Base-by-base conservation (phyloP, 768 basidiomycete species). In the Lactarius akahatsu region DNA sequence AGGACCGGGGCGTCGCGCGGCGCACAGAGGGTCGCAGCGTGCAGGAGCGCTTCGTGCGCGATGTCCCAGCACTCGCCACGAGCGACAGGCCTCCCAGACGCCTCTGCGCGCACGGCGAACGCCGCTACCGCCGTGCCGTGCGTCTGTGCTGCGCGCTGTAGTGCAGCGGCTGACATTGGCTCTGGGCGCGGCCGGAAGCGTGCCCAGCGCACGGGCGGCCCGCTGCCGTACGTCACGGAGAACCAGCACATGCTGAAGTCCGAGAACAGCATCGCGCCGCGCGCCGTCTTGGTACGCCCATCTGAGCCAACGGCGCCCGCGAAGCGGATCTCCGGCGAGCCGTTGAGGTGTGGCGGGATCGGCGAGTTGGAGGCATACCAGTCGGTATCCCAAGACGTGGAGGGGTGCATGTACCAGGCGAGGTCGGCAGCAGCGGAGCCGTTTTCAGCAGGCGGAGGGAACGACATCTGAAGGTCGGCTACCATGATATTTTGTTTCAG, bases 1-100 rank as follows among this genome's bases (percentile, higher is more conserved):
- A 78, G 80, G 18, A 85, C 73, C 43, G 85, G 83, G 65, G 77
- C 76, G 20, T 81, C 79, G 52, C 80, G 74, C 65, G 80, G 80
- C 59, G 80, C 78, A 10, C 36, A 59, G 71, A 74, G 78, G 23
- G 78, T 74, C 4, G 76, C 72, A 68, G 81, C 79, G 56, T 78
- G 76, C 62, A 78, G 77, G 63, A 86, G 76, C 34, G 78, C 83
- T 73, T 84, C 80, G 69, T 77, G 75, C 18, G 85, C 84, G 38
- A 86, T 72, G 75, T 85, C 83, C 85, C 85, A 86, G 72, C 84
- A 85, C 69, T 84, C 83, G 43, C 83, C 83, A 30, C 80, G 79
- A n/a, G 76, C 83, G 63, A 84, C 81, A 59, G 77, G 80, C 63
- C 76, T 68, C 6, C 81, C 80, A 1, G 78, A 74, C 3, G 74